A percentile compares a stretch with the other conserved stretches of the same genome.
phyloP scores from a whole-genome alignment of 805 yeast genomes.

The Sugiyamaella boreocaroliniensis region DNA sequence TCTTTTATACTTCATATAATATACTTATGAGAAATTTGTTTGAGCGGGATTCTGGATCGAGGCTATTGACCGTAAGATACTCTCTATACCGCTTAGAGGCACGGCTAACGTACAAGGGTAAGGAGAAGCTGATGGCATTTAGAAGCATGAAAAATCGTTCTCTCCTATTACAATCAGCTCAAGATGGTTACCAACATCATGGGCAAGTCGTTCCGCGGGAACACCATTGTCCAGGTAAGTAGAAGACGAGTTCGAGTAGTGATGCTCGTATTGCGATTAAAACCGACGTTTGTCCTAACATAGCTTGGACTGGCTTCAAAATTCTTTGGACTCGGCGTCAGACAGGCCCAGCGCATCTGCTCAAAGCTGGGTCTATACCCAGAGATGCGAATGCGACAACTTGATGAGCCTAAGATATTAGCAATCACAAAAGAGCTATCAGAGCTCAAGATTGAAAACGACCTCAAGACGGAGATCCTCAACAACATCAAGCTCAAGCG shows the following conservation, averaged over 20 bases:
- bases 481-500: constrained; percentile 75
- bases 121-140: too few species aligned
- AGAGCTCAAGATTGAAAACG: constrained; percentile 76
- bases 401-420: constrained; percentile 80
- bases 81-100: too few species aligned
- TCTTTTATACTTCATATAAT: too few species aligned
- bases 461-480: constrained; percentile 49
- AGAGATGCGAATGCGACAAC: constrained; percentile 87
- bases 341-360: constrained; percentile 68
- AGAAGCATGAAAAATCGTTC: neutral
- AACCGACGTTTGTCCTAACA: neutral
- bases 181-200: constrained; percentile 31
- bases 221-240: constrained; percentile 25
- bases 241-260: too few species aligned
- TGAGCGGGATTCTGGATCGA: too few species aligned
- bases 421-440: constrained; percentile 82
- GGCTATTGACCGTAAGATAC: too few species aligned
- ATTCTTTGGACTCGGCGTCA: constrained; percentile 80
- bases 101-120: too few species aligned
- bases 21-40: too few species aligned
- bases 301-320: constrained; percentile 66
- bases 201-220: constrained; percentile 35
- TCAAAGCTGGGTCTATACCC: constrained; percentile 90
- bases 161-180: neutral
- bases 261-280: neutral